phyloP scores from a whole-genome alignment of 2,329 filamentous ascomycete species.

The Sclerotinia sclerotiorum region DNA sequence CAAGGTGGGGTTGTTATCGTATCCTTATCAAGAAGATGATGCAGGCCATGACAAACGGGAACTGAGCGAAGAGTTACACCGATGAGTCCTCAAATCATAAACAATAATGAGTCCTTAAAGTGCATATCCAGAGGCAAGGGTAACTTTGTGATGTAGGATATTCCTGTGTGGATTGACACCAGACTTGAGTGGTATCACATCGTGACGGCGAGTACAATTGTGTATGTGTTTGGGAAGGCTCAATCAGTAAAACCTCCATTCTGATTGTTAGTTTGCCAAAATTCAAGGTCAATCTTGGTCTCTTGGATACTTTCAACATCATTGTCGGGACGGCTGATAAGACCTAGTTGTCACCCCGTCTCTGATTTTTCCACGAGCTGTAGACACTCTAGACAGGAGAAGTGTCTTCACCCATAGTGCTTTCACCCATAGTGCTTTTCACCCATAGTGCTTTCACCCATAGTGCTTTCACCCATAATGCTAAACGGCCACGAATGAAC shows the following conservation, averaged over 20 bases:
- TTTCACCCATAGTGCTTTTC: too few relatives aligned
- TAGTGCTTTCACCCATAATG: too few relatives aligned
- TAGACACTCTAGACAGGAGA: too few relatives aligned
- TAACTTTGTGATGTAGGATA: not conserved
- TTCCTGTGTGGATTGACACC: not conserved
- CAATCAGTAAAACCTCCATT: not conserved
- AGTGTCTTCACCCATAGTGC: too few relatives aligned
- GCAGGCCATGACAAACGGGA: slow-evolving; percentile 4
- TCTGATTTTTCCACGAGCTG: too few relatives aligned
- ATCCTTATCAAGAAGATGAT: slow-evolving; percentile 2
- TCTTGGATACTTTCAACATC: too few relatives aligned
- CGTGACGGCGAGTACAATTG: not conserved
- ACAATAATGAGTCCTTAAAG: not conserved
- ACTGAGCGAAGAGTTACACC: not conserved
- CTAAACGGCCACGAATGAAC: too few relatives aligned
- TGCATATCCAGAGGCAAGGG: not conserved
- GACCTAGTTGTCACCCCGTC: too few relatives aligned
- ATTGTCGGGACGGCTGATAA: too few relatives aligned
- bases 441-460: too few relatives aligned
- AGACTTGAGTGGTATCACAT: not conserved
- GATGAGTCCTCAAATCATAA: not conserved
- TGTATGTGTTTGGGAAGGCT: not conserved
- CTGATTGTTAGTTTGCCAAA: not conserved
- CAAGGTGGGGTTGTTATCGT: slow-evolving; percentile 5
- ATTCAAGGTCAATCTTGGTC: not conserved